Evolutionary conservation across 1,139 yeast genomes (phyloP).

Genomic region (Sugiyamaella paludigena): DNA sequence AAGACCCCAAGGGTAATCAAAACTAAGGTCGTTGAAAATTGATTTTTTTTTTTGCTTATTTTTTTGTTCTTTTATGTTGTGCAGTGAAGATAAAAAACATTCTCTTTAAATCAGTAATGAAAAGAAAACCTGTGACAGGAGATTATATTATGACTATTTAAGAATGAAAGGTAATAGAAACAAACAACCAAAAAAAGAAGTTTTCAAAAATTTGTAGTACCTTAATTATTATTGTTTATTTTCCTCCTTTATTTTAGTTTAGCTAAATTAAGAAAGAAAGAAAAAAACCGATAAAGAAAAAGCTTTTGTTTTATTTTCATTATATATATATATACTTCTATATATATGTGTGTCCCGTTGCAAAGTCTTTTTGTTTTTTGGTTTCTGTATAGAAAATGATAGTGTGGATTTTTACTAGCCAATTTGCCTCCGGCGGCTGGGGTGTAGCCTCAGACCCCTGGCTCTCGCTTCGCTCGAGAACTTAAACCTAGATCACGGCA

Average conservation of each 20-base stretch:
- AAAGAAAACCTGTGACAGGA: not conserved
- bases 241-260: not conserved
- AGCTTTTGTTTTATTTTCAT: slow-evolving; percentile 1
- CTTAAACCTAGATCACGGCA: no score
- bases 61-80: not conserved
- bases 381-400: not conserved
- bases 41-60: not conserved
- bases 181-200: no score
- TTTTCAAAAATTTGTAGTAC: not conserved
- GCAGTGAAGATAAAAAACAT: not conserved
- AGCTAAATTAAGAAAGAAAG: not conserved
- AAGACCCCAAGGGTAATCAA: slow-evolving; percentile 60
- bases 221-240: not conserved
- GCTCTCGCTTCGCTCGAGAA: no score
- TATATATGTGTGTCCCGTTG: slow-evolving; percentile 1
- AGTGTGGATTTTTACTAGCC: not conserved
- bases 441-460: no score
- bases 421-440: no score
- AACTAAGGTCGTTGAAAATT: not conserved
- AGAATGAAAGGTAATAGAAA: no score
- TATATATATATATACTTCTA: slow-evolving; percentile 6
- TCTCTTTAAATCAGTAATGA: not conserved
- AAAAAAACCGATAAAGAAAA: not conserved
- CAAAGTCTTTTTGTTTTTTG: not conserved
- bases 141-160: no score